A percentile compares a stretch with the other conserved stretches of the same genome.
These are phyloP conservation scores for Anastatica hierochuntica DNA, from an alignment of 345 rosid species.

Conservation along the genomic window DNA sequence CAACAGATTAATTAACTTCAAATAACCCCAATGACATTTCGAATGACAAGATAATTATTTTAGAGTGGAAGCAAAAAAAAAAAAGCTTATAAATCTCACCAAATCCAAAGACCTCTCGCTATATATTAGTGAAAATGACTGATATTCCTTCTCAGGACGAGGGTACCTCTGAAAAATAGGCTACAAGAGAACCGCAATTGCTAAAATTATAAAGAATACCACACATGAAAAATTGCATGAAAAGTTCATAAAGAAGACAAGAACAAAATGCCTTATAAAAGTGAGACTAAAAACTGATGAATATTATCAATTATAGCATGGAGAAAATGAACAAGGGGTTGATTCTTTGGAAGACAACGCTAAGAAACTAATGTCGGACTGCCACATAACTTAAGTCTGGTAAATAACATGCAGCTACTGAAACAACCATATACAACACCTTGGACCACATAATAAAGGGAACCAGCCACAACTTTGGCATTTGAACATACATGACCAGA, in stretches of 20 bases:
- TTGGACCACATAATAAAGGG: not conserved
- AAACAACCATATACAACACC: not conserved
- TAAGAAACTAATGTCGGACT: too few species aligned
- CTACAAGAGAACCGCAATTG: slow-evolving; percentile 38
- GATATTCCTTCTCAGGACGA: slow-evolving; percentile 98
- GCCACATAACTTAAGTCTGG: not conserved
- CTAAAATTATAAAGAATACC: slow-evolving; percentile 19
- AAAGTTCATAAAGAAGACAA: not conserved
- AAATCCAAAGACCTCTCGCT: slow-evolving; percentile 85
- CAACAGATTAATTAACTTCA: not conserved
- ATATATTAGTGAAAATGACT: slow-evolving; percentile 93
- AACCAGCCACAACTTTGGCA: not conserved
- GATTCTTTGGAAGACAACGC: not conserved
- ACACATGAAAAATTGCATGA: not conserved
- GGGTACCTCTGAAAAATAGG: slow-evolving; percentile 97
- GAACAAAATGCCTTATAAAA: not conserved
- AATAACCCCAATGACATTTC: not conserved
- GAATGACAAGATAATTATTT: not conserved
- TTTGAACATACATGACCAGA: not conserved
- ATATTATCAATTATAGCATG: not conserved
- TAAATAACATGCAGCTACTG: slow-evolving; percentile 1
- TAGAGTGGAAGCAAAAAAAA: not conserved
- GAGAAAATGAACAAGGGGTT: not conserved
- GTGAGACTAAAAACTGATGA: not conserved
- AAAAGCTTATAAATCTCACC: slow-evolving; percentile 37